Base-by-base conservation (phyloP, 2,329 filamentous ascomycete genomes). In the Aspergillus hiratsukae region DNA sequence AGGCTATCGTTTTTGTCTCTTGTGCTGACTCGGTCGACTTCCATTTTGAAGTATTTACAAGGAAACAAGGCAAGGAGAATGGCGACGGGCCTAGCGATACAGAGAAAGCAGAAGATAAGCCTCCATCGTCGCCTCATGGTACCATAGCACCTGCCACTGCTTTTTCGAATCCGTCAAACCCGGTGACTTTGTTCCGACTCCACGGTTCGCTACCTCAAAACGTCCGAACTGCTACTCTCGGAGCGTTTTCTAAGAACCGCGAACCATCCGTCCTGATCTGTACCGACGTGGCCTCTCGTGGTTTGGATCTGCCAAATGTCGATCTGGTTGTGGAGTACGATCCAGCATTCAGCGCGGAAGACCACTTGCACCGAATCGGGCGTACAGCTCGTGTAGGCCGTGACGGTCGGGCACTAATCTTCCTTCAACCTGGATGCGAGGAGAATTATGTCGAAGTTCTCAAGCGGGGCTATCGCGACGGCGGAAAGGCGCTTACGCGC, bases 21-120 rank as follows among this genome's bases (percentile, higher is more conserved):
- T 99, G 94, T 68, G 92, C 94, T 21, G 94, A 99, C 72, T 94
- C 91, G 1, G 94, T 97, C 57, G 91, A 99, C 71, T 99, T 97
- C 66, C 93, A 97, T 72, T 97, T 91, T 71, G 89, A 95, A 58
- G 78, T 96, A 3, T 83, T 99, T 56, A 87, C 80, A 6, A 76
- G 75, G 19, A 72, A 74, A 51, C 61, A 69, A 19, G 60, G 63
- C 50, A 45, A 55, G 21, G 60, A 71, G 46, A 52, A 63, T 54
- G 66, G 69, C 4, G 56, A 61, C 53, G 67, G 69, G 5, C 61
- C 65, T 48, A 63, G 63, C 11, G 56, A 65, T 46, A 60, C 64
- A 25, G 58, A 66, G 41, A 60, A 67, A 50, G 63, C 66, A 10
- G 60, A 68, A 45, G 55, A 62, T 23, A 59, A 59, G 54, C 48